Evolutionary conservation across 177 flowering plant genomes (phyloP), one percentile per base, ranked within the genome.

Genomic region (Tripterygium wilfordii): DNA sequence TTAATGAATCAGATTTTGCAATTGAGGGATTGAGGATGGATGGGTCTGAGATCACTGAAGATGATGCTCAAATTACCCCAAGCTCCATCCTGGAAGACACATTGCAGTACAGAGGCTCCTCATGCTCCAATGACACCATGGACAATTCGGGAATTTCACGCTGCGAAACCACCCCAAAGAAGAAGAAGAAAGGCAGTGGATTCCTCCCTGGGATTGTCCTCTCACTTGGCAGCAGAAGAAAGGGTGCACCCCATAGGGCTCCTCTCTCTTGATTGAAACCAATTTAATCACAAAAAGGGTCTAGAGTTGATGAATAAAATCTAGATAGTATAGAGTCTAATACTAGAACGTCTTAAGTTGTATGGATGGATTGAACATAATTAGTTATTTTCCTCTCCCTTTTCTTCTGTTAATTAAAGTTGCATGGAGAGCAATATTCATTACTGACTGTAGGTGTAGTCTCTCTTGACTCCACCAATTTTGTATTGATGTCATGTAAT

Each of bases 181-280:
- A 42, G 42, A 79, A 64, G 57, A 68, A 73, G 61, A 71, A 65
- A 45, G 50, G 55, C 12, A 59, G 50, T 41, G 70, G 79, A 0
- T 68, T 72, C 42, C 61, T 78, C 13, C 69, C 80, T 5, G 75
- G 64, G 17, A 67, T 63, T 37, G 68, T 69, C 19, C 63, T 69
- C 40, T 76, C 85, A 15, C 59, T 80, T 18, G 56, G 79, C 52
- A 70, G 38, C 54, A 68, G 87, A 56, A 76, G 96, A 40, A 87
- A 87, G 71, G 85, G 92, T 14, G 81, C 86, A 50, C 96, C 96
- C 56, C 92, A 80, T 1, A 82, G 96, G 67, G 71, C 96, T 45
- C 96, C 96, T 19, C 76, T 86, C 38, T 75, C 81, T 33, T 83
- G 61, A 52, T 21, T 24, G 1, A 37, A 47, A 43, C n/a, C n/a